Conservation (phyloP, 2,329 filamentous ascomycete species). For the Epichloe baconii region DNA sequence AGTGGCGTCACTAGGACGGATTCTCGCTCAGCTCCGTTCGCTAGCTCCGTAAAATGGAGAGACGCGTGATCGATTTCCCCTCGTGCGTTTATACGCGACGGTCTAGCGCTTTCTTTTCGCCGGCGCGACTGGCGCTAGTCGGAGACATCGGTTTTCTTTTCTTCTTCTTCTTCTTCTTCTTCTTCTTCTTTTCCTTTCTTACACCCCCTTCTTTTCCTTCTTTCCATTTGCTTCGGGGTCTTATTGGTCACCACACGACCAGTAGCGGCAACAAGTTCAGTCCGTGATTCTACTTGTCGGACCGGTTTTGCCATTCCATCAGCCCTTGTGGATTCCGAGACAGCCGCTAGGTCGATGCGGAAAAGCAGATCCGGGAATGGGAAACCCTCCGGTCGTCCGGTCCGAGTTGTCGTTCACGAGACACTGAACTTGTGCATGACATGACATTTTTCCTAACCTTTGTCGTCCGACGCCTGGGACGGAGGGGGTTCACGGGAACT, state of each 20-base stretch:
- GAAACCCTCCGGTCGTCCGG: no score
- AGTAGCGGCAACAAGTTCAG: neutral
- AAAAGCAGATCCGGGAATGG: neutral
- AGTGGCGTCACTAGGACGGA: neutral
- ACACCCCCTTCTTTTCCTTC: neutral
- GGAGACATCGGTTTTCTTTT: neutral
- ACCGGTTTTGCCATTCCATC: neutral
- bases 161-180: neutral
- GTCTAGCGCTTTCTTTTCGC: neutral
- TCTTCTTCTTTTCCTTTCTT: no score
- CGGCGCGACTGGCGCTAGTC: no score
- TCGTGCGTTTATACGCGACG: neutral
- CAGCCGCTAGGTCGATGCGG: neutral
- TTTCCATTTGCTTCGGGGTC: neutral
- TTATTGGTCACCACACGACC: neutral
- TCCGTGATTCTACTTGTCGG: neutral
- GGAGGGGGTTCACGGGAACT: neutral
- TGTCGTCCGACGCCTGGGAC: neutral
- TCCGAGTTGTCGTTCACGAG: no score
- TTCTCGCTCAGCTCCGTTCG: neutral
- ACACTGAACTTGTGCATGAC: no score
- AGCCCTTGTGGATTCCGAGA: neutral
- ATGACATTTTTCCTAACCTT: neutral
- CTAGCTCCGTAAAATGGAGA: neutral
- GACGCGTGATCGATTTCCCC: neutral